phyloP scores from a whole-genome alignment of 2,329 filamentous ascomycete species.

The Elsinoe australis region DNA sequence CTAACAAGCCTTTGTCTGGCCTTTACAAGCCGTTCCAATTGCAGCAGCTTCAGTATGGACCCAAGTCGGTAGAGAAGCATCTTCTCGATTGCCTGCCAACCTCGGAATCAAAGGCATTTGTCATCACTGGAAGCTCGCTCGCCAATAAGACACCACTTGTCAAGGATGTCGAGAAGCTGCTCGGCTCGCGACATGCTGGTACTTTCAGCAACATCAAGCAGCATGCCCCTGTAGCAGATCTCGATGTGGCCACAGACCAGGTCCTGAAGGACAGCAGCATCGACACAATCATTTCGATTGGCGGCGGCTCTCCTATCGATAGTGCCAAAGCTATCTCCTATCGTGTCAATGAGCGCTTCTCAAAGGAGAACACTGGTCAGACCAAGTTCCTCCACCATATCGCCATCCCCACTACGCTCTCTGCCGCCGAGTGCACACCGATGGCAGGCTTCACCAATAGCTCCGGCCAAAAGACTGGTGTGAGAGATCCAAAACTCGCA shows the following conservation, averaged over 20 bases:
- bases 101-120: slow-evolving; percentile 47
- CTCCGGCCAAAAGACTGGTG: slow-evolving; percentile 44
- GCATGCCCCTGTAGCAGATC: slow-evolving; percentile 48
- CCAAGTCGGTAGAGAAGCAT: slow-evolving; percentile 41
- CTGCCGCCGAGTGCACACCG: slow-evolving; percentile 49
- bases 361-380: slow-evolving; percentile 15
- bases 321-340: slow-evolving; percentile 42
- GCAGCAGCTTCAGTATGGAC: slow-evolving; percentile 45
- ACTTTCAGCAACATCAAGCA: slow-evolving; percentile 50
- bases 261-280: slow-evolving; percentile 41
- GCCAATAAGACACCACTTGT: slow-evolving; percentile 48
- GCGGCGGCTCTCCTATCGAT: slow-evolving; percentile 50
- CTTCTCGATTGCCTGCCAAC: slow-evolving; percentile 40
- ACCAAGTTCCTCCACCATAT: slow-evolving; percentile 40
- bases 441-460: slow-evolving; percentile 46
- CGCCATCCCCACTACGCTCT: slow-evolving; percentile 44
- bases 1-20: slow-evolving; percentile 39
- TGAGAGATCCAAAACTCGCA: slow-evolving; percentile 37
- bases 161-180: slow-evolving; percentile 42
- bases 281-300: slow-evolving; percentile 50
- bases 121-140: slow-evolving; percentile 49
- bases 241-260: slow-evolving; percentile 45
- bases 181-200: slow-evolving; percentile 43
- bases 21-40: slow-evolving; percentile 47
- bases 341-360: slow-evolving; percentile 35